phyloP scores from a whole-genome alignment of 805 yeast species.

The Torulaspora quercuum region DNA sequence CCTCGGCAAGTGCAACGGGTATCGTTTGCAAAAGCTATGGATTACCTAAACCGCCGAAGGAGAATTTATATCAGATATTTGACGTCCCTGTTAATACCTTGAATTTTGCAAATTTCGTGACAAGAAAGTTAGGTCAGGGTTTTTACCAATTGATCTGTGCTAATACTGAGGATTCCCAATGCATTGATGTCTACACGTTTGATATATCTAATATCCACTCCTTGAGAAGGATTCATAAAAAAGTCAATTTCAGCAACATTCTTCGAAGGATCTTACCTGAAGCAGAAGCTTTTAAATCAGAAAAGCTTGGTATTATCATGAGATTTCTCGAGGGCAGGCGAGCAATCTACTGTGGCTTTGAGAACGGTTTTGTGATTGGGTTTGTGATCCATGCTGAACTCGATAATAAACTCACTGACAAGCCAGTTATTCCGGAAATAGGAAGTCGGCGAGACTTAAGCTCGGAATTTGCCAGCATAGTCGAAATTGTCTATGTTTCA shows the following conservation, averaged over 20 bases:
- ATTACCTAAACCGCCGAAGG: too few relatives aligned
- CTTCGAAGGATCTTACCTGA: slow-evolving; percentile 9
- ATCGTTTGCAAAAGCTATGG: too few relatives aligned
- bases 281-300: slow-evolving; percentile 14
- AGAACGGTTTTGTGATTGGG: slow-evolving; percentile 34
- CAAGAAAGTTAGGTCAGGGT: slow-evolving; percentile 10
- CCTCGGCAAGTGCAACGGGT: background rate
- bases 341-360: slow-evolving; percentile 28
- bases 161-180: slow-evolving; percentile 32
- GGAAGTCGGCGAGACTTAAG: background rate
- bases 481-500: slow-evolving; percentile 27
- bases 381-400: slow-evolving; percentile 13
- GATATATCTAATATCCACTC: slow-evolving; percentile 21
- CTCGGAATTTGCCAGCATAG: background rate
- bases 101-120: slow-evolving; percentile 32
- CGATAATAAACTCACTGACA: background rate
- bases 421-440: background rate
- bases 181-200: slow-evolving; percentile 30
- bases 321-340: slow-evolving; percentile 19
- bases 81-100: slow-evolving; percentile 33
- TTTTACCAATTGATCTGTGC: slow-evolving; percentile 27
- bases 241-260: slow-evolving; percentile 19
- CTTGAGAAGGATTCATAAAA: slow-evolving; percentile 24
- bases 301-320: slow-evolving; percentile 34
- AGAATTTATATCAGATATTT: background rate